A percentile compares a stretch with the other conserved stretches of the same genome.
phyloP scores from a whole-genome alignment of 1,284 basidiomycete species.

The Ustilago hordei region DNA sequence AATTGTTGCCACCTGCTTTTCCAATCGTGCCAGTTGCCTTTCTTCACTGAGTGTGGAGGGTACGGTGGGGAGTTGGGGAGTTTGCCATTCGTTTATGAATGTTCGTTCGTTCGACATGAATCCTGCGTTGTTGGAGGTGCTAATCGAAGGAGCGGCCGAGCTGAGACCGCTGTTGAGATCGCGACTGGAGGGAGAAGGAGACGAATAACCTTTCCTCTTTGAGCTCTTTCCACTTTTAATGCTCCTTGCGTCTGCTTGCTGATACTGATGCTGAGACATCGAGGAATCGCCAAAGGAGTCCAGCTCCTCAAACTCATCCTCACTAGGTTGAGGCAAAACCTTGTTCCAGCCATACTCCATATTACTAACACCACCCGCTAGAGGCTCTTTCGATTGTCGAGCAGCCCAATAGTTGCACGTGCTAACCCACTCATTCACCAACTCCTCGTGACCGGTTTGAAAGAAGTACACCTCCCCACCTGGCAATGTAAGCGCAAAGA shows the following conservation, averaged over 20 bases:
- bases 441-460: slow-evolving; percentile 95
- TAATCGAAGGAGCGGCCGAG: slow-evolving; percentile 13
- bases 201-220: slow-evolving; percentile 7
- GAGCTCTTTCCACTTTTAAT: slow-evolving; percentile 37
- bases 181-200: neutral
- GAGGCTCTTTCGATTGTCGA: slow-evolving; percentile 88
- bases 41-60: slow-evolving; percentile 90
- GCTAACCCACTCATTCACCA: slow-evolving; percentile 96
- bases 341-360: slow-evolving; percentile 99
- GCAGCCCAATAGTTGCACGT: slow-evolving; percentile 99
- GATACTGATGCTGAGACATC: neutral
- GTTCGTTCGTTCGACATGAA: slow-evolving; percentile 74
- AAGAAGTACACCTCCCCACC: slow-evolving; percentile 93
- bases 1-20: slow-evolving; percentile 71
- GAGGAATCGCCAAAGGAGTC: slow-evolving; percentile 63
- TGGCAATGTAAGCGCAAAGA: slow-evolving; percentile 92
- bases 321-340: slow-evolving; percentile 68
- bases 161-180: neutral
- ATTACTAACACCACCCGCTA: slow-evolving; percentile 94
- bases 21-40: slow-evolving; percentile 73
- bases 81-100: slow-evolving; percentile 93
- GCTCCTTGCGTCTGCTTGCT: slow-evolving; percentile 30
- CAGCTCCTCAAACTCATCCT: slow-evolving; percentile 71
- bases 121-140: slow-evolving; percentile 13
- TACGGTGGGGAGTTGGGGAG: slow-evolving; percentile 83